Conservation (phyloP, 768 basidiomycete species). For the Solioccasus polychromus region DNA sequence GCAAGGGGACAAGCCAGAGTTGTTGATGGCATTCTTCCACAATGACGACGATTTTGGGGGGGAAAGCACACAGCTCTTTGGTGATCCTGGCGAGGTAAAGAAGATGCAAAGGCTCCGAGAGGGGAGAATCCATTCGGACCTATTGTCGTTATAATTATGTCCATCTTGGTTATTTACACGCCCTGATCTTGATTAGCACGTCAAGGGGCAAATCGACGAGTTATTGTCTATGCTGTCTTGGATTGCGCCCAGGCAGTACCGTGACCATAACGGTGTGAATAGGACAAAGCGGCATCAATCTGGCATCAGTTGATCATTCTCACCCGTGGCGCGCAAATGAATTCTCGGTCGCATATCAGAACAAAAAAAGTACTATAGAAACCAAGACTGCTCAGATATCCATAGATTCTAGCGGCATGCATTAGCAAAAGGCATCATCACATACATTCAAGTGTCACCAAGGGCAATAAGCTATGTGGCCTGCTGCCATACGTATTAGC, state of each 20-base stretch:
- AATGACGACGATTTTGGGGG: conserved; percentile 19
- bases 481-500: neutral
- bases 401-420: neutral
- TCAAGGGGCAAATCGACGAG: conserved; percentile 14
- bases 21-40: conserved; percentile 28
- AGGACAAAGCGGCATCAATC: too few relatives aligned
- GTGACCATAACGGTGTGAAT: too few relatives aligned
- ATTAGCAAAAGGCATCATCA: conserved; percentile 5
- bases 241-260: too few relatives aligned
- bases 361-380: too few relatives aligned
- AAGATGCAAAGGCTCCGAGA: conserved; percentile 31
- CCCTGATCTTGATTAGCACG: conserved; percentile 12
- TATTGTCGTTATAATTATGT: too few relatives aligned
- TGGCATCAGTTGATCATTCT: too few relatives aligned
- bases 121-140: too few relatives aligned
- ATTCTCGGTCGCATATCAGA: too few relatives aligned
- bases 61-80: conserved; percentile 27
- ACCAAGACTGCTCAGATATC: neutral
- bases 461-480: conserved; percentile 6
- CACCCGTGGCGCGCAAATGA: too few relatives aligned
- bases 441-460: conserved; percentile 12
- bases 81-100: conserved; percentile 31
- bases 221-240: neutral
- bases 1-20: conserved; percentile 25
- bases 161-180: too few relatives aligned